Percentiles rank a stretch among this genome's conserved stretches.
Conservation (phyloP, 768 basidiomycete species). For the Sistotremastrum suecicum region DNA sequence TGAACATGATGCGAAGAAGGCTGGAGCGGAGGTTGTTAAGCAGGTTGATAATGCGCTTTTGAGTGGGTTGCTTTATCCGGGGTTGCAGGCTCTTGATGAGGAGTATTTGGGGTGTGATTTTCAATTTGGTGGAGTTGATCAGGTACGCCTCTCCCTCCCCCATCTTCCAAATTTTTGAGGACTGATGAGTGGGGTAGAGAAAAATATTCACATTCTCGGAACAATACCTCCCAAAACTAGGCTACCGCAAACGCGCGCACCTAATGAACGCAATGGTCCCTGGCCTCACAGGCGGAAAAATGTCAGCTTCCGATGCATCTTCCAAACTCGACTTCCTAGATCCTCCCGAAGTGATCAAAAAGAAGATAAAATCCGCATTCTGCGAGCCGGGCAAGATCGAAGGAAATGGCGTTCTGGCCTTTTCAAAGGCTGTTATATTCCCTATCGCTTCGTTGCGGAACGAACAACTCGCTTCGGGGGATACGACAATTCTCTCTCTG, state of each 20-base stretch:
- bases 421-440: slow-evolving; percentile 77
- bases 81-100: slow-evolving; percentile 93
- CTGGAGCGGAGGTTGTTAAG: slow-evolving; percentile 97
- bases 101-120: slow-evolving; percentile 93
- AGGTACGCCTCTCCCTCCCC: slow-evolving; percentile 36
- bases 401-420: slow-evolving; percentile 82
- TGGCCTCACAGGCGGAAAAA: slow-evolving; percentile 87
- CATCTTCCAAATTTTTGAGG: not conserved
- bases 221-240: slow-evolving; percentile 83
- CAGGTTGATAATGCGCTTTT: slow-evolving; percentile 87
- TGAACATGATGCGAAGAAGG: slow-evolving; percentile 95
- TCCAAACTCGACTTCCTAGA: slow-evolving; percentile 98
- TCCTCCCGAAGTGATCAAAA: slow-evolving; percentile 63
- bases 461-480: slow-evolving; percentile 34
- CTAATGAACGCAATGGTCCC: slow-evolving; percentile 99
- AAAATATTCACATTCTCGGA: slow-evolving; percentile 99
- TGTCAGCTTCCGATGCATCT: slow-evolving; percentile 96
- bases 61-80: slow-evolving; percentile 89
- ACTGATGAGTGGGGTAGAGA: slow-evolving; percentile 35
- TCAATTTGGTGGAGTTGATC: slow-evolving; percentile 96
- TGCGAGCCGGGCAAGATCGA: slow-evolving; percentile 85
- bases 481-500: slow-evolving; percentile 21
- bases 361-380: slow-evolving; percentile 85
- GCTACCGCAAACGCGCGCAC: slow-evolving; percentile 89
- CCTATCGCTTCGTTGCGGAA: slow-evolving; percentile 68